phyloP scores from a whole-genome alignment of 2,329 filamentous ascomycete genomes.

The Clonostachys sp. region DNA sequence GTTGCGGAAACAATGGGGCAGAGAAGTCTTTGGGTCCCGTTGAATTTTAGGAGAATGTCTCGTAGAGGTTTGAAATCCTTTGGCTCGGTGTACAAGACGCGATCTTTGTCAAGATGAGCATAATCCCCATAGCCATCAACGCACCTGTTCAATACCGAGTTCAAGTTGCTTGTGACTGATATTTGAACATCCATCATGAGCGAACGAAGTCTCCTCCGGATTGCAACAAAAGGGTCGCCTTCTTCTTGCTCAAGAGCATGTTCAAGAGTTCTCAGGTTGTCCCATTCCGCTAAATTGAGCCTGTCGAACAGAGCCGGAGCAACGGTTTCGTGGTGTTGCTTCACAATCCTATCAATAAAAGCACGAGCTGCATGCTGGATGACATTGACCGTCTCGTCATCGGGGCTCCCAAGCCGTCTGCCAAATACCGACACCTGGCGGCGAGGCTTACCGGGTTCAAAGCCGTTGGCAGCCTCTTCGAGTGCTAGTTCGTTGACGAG shows the following conservation, averaged over 20 bases:
- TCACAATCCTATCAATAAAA: conserved; percentile 40
- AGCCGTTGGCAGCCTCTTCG: conserved; percentile 20
- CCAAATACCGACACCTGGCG: conserved; percentile 31
- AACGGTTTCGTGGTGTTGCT: conserved; percentile 19
- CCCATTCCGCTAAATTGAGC: conserved; percentile 25
- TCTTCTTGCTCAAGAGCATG: conserved; percentile 11
- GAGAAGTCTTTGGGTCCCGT: conserved; percentile 22
- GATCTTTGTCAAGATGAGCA: conserved; percentile 20
- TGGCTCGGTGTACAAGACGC: conserved; percentile 27
- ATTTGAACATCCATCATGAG: conserved; percentile 13
- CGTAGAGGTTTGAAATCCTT: conserved; percentile 14
- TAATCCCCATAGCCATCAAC: neutral
- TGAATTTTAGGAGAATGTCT: conserved; percentile 15
- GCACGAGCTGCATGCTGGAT: conserved; percentile 54
- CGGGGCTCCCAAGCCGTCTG: conserved; percentile 38
- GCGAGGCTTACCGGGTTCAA: neutral
- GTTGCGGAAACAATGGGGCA: conserved; percentile 27
- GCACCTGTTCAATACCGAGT: conserved; percentile 3
- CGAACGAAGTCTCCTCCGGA: conserved; percentile 7
- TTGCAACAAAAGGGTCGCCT: neutral
- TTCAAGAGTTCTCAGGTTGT: conserved; percentile 15
- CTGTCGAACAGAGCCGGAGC: conserved; percentile 23
- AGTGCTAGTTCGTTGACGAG: conserved; percentile 61
- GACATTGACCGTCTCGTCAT: conserved; percentile 50
- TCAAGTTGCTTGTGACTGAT: conserved; percentile 9